phyloP scores from a whole-genome alignment of 768 basidiomycete genomes.

The Tephrocybe rancida region DNA sequence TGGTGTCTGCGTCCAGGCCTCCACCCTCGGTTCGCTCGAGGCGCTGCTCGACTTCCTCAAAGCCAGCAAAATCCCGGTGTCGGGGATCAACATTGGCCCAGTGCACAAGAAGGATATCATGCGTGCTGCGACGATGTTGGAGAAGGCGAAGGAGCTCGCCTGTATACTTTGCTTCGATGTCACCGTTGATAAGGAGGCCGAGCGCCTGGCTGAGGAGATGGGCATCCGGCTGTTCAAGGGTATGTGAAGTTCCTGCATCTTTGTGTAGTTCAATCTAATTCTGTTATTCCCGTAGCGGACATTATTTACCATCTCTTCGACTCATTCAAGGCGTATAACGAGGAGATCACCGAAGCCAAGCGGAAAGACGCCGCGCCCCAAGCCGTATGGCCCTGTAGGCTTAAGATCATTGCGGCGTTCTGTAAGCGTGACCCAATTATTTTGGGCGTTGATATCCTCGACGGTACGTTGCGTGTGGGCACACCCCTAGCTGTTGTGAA shows the following conservation, averaged over 20 bases:
- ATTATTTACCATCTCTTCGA: constrained; percentile 99
- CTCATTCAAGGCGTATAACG: constrained; percentile 92
- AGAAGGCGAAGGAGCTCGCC: constrained; percentile 93
- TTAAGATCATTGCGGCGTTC: constrained; percentile 93
- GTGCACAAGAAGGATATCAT: constrained; percentile 96
- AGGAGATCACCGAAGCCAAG: constrained; percentile 91
- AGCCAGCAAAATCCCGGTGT: constrained; percentile 94
- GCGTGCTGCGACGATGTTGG: constrained; percentile 91
- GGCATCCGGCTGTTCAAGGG: constrained; percentile 95
- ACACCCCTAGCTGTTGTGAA: constrained; percentile 96
- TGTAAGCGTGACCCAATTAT: constrained; percentile 98
- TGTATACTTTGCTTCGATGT: constrained; percentile 98
- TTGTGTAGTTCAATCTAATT: constrained; percentile 1
- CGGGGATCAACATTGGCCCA: constrained; percentile 96
- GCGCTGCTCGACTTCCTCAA: constrained; percentile 96
- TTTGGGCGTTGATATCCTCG: constrained; percentile 93
- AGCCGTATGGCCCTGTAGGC: constrained; percentile 95
- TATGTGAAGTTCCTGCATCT: constrained; percentile 27
- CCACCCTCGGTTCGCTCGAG: constrained; percentile 95
- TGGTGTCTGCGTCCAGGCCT: constrained; percentile 97
- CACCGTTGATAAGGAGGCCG: constrained; percentile 89
- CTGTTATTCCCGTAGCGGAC: constrained; percentile 61
- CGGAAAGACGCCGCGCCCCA: constrained; percentile 89
- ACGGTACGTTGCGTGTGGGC: constrained; percentile 87
- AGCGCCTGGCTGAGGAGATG: constrained; percentile 89